These are phyloP conservation scores for Wickerhamiella alocasiicola DNA, from an alignment of 805 yeast genomes.

Conservation along the genomic window DNA sequence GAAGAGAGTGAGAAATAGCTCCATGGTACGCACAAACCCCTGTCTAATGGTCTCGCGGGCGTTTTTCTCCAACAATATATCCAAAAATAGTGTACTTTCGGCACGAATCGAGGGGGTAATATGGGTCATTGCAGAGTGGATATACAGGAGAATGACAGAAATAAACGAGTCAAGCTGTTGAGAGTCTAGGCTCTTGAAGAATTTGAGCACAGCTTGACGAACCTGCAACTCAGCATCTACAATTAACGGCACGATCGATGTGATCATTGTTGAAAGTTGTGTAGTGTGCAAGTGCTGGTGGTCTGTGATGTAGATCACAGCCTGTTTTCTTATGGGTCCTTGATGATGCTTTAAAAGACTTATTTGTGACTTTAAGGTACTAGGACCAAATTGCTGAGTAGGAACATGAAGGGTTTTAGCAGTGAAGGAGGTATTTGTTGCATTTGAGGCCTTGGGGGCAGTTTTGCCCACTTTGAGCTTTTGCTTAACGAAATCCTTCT, in stretches of 20 bases:
- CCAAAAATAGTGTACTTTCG: constrained; percentile 59
- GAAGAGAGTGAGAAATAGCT: constrained; percentile 53
- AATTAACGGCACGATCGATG: constrained; percentile 47
- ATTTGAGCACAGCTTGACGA: constrained; percentile 43
- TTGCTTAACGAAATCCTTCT: constrained; percentile 60
- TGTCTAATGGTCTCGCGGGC: constrained; percentile 25
- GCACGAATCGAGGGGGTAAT: constrained; percentile 62
- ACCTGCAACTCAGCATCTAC: constrained; percentile 58
- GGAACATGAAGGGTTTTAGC: constrained; percentile 48
- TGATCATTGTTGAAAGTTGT: constrained; percentile 25
- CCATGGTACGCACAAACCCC: constrained; percentile 29
- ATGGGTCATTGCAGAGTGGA: constrained; percentile 90
- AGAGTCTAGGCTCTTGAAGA: constrained; percentile 21
- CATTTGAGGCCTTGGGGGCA: constrained; percentile 54
- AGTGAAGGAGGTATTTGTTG: constrained; percentile 75
- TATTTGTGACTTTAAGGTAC: constrained; percentile 13
- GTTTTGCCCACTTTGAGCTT: constrained; percentile 85
- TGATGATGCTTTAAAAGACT: constrained; percentile 22
- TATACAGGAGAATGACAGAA: constrained; percentile 41
- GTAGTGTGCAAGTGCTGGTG: constrained; percentile 15
- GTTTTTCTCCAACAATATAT: constrained; percentile 47
- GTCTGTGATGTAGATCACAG: constrained; percentile 17
- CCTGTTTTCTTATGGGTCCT: constrained; percentile 20
- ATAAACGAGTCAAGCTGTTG: constrained; percentile 29
- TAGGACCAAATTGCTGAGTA: constrained; percentile 29